Percentiles rank a stretch among this genome's conserved stretches.
Conservation (phyloP, 2,329 filamentous ascomycete species). For the Ophiostoma sp. region DNA sequence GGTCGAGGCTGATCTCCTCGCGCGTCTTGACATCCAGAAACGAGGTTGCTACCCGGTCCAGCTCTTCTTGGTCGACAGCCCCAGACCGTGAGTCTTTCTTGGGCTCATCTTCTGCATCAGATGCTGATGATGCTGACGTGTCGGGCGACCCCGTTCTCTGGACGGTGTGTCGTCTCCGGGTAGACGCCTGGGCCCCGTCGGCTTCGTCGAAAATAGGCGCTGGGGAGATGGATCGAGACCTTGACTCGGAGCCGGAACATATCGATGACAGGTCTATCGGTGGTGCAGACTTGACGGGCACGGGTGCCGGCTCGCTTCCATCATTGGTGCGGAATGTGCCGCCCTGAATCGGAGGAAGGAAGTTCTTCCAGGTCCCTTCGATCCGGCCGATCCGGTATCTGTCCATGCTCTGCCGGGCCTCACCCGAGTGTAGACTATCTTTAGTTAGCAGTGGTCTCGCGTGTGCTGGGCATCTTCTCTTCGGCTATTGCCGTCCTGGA, state of each 20-base stretch:
- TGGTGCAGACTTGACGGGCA: not conserved
- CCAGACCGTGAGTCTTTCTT: not conserved
- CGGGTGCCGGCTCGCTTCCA: slow-evolving; percentile 41
- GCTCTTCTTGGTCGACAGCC: not conserved
- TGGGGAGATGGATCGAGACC: slow-evolving; percentile 37
- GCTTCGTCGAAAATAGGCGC: slow-evolving; percentile 47
- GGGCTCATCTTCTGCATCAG: not conserved
- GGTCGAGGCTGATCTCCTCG: slow-evolving; percentile 69
- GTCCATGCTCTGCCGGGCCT: slow-evolving; percentile 70
- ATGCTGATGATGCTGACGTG: not conserved
- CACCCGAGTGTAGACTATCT: slow-evolving; percentile 70
- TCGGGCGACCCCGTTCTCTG: not conserved
- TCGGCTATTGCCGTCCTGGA: not conserved
- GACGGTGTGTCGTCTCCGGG: not conserved
- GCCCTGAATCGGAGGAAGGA: slow-evolving; percentile 85
- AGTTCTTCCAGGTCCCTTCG: slow-evolving; percentile 79
- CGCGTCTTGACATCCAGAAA: slow-evolving; percentile 69
- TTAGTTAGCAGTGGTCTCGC: not conserved
- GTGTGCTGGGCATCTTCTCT: not conserved
- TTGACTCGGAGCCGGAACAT: slow-evolving; percentile 18
- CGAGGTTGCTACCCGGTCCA: slow-evolving; percentile 40
- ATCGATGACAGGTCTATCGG: slow-evolving; percentile 28
- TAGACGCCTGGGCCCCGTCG: slow-evolving; percentile 33
- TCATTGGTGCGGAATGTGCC: slow-evolving; percentile 58
- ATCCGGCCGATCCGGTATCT: slow-evolving; percentile 79